Conservation (phyloP, 2,329 filamentous ascomycete genomes). For the Tolypocladium tundrense region DNA sequence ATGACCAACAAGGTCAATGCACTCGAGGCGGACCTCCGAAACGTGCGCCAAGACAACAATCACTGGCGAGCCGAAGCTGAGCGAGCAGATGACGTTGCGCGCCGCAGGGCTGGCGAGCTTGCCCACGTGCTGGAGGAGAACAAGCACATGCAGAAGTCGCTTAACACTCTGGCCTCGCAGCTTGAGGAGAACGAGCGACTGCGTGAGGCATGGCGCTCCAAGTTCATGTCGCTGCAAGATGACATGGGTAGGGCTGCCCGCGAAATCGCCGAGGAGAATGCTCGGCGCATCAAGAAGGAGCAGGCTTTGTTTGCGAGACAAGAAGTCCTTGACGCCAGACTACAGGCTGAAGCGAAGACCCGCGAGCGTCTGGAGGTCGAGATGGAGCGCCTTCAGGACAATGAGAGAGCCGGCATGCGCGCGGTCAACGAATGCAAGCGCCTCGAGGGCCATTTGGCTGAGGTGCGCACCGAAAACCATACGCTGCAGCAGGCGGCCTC, state of each 20-base stretch:
- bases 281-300: conserved; percentile 67
- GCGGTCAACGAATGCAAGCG: conserved; percentile 53
- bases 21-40: conserved; percentile 44
- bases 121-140: conserved; percentile 46
- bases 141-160: conserved; percentile 62
- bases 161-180: conserved; percentile 65
- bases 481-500: conserved; percentile 60
- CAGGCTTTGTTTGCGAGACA: conserved; percentile 69
- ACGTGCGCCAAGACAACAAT: conserved; percentile 45
- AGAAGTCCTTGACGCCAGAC: conserved; percentile 66
- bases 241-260: conserved; percentile 73
- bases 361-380: conserved; percentile 57
- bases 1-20: conserved; percentile 43
- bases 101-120: conserved; percentile 38
- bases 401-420: conserved; percentile 55
- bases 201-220: conserved; percentile 72
- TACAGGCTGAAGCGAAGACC: conserved; percentile 64
- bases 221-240: conserved; percentile 76
- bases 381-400: conserved; percentile 53
- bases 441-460: conserved; percentile 42
- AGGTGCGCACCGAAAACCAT: conserved; percentile 57
- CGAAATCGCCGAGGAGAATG: conserved; percentile 75
- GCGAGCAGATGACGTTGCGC: conserved; percentile 40
- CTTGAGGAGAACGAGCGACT: conserved; percentile 79
- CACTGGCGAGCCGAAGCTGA: conserved; percentile 55